phyloP scores from a whole-genome alignment of 495 filamentous ascomycete genomes.

The Penicillium goetzii region DNA sequence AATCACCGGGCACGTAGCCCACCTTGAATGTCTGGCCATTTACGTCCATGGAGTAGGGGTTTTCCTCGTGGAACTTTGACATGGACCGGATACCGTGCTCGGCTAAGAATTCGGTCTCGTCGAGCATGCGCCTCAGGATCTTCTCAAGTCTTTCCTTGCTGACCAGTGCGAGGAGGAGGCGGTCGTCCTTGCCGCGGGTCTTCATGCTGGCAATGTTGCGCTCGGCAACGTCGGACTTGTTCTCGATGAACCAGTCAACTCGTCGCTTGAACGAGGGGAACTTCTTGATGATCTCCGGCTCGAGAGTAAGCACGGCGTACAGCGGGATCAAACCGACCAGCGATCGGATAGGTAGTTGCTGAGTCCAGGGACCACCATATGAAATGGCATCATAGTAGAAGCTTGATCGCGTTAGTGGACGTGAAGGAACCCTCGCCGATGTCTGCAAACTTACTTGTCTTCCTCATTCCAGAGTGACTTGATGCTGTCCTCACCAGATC shows the following conservation, averaged over 20 bases:
- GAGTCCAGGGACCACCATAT: slow-evolving; percentile 88
- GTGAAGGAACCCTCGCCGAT: background rate
- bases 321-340: slow-evolving; percentile 92
- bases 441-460: slow-evolving; percentile 59
- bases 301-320: slow-evolving; percentile 87
- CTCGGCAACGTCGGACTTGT: slow-evolving; percentile 80
- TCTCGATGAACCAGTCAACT: slow-evolving; percentile 89
- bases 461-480: slow-evolving; percentile 89
- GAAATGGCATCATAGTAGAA: slow-evolving; percentile 99
- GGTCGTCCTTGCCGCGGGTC: slow-evolving; percentile 83
- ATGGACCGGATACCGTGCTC: slow-evolving; percentile 90
- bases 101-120: slow-evolving; percentile 90
- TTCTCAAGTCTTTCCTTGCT: slow-evolving; percentile 84
- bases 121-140: slow-evolving; percentile 88
- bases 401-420: slow-evolving; percentile 31
- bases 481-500: slow-evolving; percentile 73
- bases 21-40: slow-evolving; percentile 90
- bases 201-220: slow-evolving; percentile 91
- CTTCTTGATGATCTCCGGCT: slow-evolving; percentile 89
- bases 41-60: slow-evolving; percentile 94
- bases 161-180: slow-evolving; percentile 83
- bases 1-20: slow-evolving; percentile 89
- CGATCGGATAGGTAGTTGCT: slow-evolving; percentile 88
- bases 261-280: slow-evolving; percentile 94
- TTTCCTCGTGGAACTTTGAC: slow-evolving; percentile 87